A percentile compares a stretch with the other conserved stretches of the same genome.
These are phyloP conservation scores for Apophysomyces trapeziformis DNA, from an alignment of 371 early-diverging fungal genomes.

Conservation along the genomic window DNA sequence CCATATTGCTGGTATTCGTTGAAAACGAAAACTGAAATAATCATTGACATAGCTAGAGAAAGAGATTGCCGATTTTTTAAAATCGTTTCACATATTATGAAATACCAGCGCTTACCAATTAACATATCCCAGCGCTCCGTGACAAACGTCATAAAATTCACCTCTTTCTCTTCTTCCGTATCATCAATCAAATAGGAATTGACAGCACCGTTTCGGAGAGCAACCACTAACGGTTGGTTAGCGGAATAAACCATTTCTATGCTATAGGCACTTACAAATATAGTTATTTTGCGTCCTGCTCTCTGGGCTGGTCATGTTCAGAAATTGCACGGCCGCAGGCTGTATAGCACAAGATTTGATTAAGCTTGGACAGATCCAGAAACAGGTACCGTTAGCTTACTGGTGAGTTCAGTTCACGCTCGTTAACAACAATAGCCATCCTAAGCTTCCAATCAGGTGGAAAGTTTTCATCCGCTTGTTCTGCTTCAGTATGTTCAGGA, in stretches of 20 bases:
- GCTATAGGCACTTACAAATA: slow-evolving; percentile 13
- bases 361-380: not conserved
- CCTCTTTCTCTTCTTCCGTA: slow-evolving; percentile 24
- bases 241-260: not conserved
- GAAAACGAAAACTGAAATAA: slow-evolving; percentile 35
- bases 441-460: slow-evolving; percentile 23
- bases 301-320: not conserved
- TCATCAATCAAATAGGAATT: slow-evolving; percentile 32
- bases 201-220: slow-evolving; percentile 27
- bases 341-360: not conserved
- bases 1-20: slow-evolving; percentile 29
- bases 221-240: slow-evolving; percentile 25
- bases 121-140: slow-evolving; percentile 41
- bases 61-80: not conserved
- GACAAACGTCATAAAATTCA: slow-evolving; percentile 32
- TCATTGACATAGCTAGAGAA: slow-evolving; percentile 30
- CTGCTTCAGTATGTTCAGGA: slow-evolving; percentile 12
- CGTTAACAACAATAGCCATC: slow-evolving; percentile 20
- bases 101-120: slow-evolving; percentile 25
- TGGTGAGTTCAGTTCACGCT: slow-evolving; percentile 14
- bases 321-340: slow-evolving; percentile 16
- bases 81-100: not conserved
- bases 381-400: not conserved
- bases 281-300: slow-evolving; percentile 6
- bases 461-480: slow-evolving; percentile 1